A percentile compares a stretch with the other conserved stretches of the same genome.
phyloP scores from a whole-genome alignment of 2,329 filamentous ascomycete species.

The Rachicladosporium sp. region DNA sequence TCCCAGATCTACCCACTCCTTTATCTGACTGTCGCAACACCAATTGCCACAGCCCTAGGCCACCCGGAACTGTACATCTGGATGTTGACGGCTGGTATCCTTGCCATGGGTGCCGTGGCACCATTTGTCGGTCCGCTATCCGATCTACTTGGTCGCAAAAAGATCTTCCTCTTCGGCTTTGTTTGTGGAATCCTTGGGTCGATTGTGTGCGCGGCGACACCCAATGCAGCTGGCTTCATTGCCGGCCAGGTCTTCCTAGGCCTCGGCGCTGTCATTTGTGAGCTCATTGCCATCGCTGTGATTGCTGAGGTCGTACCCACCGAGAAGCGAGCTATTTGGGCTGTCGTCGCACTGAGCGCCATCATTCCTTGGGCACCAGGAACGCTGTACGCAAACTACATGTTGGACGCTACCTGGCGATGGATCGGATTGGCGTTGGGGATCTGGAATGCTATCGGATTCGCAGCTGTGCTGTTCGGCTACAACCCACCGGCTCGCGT shows the following conservation, averaged over 20 bases:
- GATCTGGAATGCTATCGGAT: slow-evolving; percentile 38
- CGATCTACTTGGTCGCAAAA: slow-evolving; percentile 50
- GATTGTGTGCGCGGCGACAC: slow-evolving; percentile 45
- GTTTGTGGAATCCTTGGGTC: slow-evolving; percentile 45
- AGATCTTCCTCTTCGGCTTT: slow-evolving; percentile 45
- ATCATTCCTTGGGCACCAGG: slow-evolving; percentile 52
- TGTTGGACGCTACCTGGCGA: slow-evolving; percentile 43
- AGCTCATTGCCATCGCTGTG: slow-evolving; percentile 55
- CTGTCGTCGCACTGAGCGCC: slow-evolving; percentile 47
- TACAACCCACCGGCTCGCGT: slow-evolving; percentile 42
- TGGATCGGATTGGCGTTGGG: slow-evolving; percentile 43
- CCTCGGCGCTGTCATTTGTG: slow-evolving; percentile 54
- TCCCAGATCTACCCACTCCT: too few species aligned
- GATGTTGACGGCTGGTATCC: slow-evolving; percentile 43
- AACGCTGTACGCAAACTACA: slow-evolving; percentile 45
- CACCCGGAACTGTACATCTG: slow-evolving; percentile 5
- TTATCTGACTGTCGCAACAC: too few species aligned
- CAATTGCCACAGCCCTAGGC: too few species aligned
- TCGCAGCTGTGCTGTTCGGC: slow-evolving; percentile 39
- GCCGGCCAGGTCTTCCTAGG: slow-evolving; percentile 51
- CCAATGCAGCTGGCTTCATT: slow-evolving; percentile 50
- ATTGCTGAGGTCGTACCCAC: slow-evolving; percentile 57
- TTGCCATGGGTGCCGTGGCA: slow-evolving; percentile 44
- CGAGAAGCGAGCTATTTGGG: slow-evolving; percentile 52
- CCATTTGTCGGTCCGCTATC: slow-evolving; percentile 56